Base-by-base conservation (phyloP, 2,329 filamentous ascomycete species). In the Aschersonia sp. region DNA sequence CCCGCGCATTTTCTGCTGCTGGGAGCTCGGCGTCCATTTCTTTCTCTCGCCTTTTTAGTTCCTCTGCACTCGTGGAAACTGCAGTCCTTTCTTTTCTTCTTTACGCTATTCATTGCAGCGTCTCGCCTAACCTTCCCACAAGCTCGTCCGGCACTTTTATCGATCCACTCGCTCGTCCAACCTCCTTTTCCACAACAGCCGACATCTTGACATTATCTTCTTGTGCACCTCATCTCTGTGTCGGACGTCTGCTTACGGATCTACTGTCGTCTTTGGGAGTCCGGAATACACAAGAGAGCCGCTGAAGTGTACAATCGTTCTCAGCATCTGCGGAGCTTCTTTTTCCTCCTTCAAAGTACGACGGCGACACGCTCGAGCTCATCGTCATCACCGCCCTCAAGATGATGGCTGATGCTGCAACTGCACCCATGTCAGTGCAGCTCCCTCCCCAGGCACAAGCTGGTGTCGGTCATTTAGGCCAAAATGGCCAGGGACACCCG, bases 351-450 rank as follows among this genome's bases (percentile, higher is more conserved):
- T 38, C 35, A 38, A 38, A 38, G 35, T 38, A 12, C 7, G 12
- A 38, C 35, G 35, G 12, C 20, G 20, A 20, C 20, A 20, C 20
- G 20, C 20, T 20, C 20, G 20, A 20, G 20, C 20, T 20, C 20
- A 20, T 20, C 20, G 35, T 12, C 7, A 12, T 38, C 35, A 9
- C n/a, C 40, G 6, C 9, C 9, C 43, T 20, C 30, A 30, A 40
- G n/a, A 44, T 41, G 30, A 94, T 95, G 89, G 81, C 87, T 69
- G 87, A 95, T 62, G 78, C 77, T 69, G 75, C 78, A 62, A 70
- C 80, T 64, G 70, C 80, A 56, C 66, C 81, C 53, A 70, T 74
- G 58, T 67, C 77, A 56, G 71, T 78, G 52, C 78, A 84, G 66
- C 78, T 89, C 56, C 82, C 85, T 47, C 78, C 83, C 48, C 80